These are phyloP conservation scores for Bromus sterilis DNA, from an alignment of 176 grass and related monocot genomes.

Conservation along the genomic window DNA sequence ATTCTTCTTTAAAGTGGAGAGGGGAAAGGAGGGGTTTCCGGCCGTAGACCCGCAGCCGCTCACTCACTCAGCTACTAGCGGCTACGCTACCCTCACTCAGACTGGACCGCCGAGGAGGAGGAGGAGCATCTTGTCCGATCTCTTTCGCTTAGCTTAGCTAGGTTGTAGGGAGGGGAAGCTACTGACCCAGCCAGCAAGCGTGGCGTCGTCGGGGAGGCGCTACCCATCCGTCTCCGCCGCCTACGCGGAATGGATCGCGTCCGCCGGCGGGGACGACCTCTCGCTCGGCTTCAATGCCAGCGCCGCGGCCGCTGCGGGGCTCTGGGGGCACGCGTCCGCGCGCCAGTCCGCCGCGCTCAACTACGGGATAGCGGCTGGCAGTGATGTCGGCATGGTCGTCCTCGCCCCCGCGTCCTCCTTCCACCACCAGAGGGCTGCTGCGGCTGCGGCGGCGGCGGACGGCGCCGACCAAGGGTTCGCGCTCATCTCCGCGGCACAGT, in stretches of 20 bases:
- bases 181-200: neutral
- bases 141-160: neutral
- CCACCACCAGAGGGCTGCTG: conserved; percentile 42
- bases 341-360: conserved; percentile 36
- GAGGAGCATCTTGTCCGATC: conserved; percentile 16
- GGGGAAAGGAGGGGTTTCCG: neutral
- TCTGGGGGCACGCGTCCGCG: conserved; percentile 38
- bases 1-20: conserved; percentile 22
- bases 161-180: neutral
- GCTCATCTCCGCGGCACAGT: conserved; percentile 61
- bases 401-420: conserved; percentile 49
- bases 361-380: conserved; percentile 53
- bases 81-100: neutral
- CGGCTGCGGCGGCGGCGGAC: neutral
- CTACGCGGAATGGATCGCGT: conserved; percentile 72
- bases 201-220: conserved; percentile 68
- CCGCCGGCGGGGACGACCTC: conserved; percentile 64
- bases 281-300: conserved; percentile 92
- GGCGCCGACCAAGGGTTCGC: conserved; percentile 50
- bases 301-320: conserved; percentile 6
- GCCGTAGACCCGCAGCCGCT: neutral
- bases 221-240: conserved; percentile 80
- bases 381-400: conserved; percentile 63
- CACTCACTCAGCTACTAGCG: neutral
- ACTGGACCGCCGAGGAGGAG: too few species aligned